Conservation (phyloP, 345 rosid genomes). For the Salix viminalis region DNA sequence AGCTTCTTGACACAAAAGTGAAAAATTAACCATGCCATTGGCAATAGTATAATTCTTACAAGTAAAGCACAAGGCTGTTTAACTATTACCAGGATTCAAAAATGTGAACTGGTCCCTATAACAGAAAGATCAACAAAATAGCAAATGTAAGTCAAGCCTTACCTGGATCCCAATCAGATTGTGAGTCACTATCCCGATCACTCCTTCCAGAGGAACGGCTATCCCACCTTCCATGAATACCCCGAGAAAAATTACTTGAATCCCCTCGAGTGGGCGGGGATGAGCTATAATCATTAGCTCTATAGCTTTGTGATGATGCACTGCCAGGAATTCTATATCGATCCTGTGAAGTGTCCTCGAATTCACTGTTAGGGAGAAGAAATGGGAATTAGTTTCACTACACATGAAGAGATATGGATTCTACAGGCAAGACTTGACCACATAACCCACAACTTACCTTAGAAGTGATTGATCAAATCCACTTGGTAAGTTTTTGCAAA, state of each 20-base stretch:
- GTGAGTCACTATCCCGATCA: constrained; percentile 72
- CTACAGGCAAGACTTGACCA: not conserved
- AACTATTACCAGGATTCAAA: not conserved
- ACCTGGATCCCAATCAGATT: constrained; percentile 80
- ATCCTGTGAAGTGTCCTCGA: constrained; percentile 59
- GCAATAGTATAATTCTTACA: not conserved
- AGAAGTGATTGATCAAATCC: constrained; percentile 56
- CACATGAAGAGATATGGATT: not conserved
- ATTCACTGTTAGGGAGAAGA: constrained; percentile 45
- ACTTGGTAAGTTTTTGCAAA: constrained; percentile 64
- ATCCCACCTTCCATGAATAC: constrained; percentile 79
- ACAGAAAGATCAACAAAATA: not conserved
- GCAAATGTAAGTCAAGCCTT: constrained; percentile 6
- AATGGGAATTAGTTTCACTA: not conserved
- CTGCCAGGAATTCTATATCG: constrained; percentile 50
- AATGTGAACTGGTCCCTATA: not conserved
- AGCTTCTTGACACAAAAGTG: not conserved
- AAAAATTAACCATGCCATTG: not conserved
- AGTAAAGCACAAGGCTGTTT: not conserved
- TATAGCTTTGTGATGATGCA: constrained; percentile 51
- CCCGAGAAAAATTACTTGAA: constrained; percentile 44
- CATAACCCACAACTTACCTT: constrained; percentile 36
- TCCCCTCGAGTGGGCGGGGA: constrained; percentile 91
- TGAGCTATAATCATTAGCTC: constrained; percentile 76
- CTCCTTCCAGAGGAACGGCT: constrained; percentile 70